Percentiles rank a stretch among this genome's conserved stretches.
These are phyloP conservation scores for Hypoxylon cercidicola DNA, from an alignment of 495 filamentous ascomycete genomes.

Conservation along the genomic window DNA sequence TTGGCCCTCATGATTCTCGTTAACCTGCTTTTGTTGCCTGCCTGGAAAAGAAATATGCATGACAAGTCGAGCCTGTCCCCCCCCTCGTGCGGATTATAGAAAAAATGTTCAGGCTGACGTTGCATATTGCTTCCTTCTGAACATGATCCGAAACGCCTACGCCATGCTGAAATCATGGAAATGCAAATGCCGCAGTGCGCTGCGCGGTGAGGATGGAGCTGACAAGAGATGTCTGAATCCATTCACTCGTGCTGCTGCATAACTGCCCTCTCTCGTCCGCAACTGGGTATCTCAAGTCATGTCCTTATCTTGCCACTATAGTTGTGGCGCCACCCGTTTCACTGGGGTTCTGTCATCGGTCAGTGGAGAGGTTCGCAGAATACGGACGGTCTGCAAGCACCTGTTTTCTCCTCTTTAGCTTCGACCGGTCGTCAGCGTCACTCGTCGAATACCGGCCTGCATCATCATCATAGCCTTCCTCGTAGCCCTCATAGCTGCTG, in stretches of 20 bases:
- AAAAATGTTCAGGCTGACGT: constrained; percentile 15
- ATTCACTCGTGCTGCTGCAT: constrained; percentile 19
- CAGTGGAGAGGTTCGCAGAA: constrained; percentile 43
- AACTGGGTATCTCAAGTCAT: constrained; percentile 41
- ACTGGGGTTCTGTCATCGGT: constrained; percentile 44
- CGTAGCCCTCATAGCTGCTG: constrained; percentile 67
- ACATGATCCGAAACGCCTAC: constrained; percentile 41
- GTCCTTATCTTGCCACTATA: constrained; percentile 34
- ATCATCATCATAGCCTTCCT: constrained; percentile 65
- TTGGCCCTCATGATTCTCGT: constrained; percentile 1
- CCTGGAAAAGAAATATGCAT: constrained; percentile 20
- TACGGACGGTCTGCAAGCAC: constrained; percentile 50
- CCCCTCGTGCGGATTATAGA: constrained; percentile 12
- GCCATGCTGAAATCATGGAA: constrained; percentile 50
- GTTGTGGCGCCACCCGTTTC: constrained; percentile 16
- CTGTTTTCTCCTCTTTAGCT: constrained; percentile 66
- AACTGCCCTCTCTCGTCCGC: constrained; percentile 18
- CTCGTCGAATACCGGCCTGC: constrained; percentile 63
- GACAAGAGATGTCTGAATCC: background rate
- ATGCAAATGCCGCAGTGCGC: constrained; percentile 34
- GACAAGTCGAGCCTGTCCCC: constrained; percentile 5
- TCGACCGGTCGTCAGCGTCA: constrained; percentile 60
- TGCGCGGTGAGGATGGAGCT: constrained; percentile 2
- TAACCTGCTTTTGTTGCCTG: constrained; percentile 16
- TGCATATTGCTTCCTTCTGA: constrained; percentile 30